A percentile compares a stretch with the other conserved stretches of the same genome.
Conservation (phyloP, 139 green algal species). For the Chlorella sp. region DNA sequence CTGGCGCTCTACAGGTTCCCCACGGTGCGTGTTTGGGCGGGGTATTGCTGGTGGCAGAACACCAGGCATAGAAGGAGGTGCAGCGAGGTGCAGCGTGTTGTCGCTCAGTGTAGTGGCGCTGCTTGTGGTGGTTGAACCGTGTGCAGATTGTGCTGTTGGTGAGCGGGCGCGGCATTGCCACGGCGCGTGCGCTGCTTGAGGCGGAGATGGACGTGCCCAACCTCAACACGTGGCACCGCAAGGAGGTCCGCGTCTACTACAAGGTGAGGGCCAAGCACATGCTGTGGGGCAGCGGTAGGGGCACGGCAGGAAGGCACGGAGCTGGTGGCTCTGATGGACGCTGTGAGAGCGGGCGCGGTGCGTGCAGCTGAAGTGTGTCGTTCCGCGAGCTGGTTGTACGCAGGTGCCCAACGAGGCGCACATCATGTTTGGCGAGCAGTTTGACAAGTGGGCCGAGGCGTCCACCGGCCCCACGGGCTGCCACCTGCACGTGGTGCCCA, state of each 20-base stretch:
- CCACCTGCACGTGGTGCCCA: slow-evolving; percentile 37
- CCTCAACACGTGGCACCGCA: slow-evolving; percentile 41
- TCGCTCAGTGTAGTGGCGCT: no score
- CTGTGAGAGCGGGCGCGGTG: no score
- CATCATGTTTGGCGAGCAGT: slow-evolving; percentile 48
- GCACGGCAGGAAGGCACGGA: no score
- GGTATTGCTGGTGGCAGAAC: no score
- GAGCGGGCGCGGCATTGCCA: slow-evolving; percentile 51
- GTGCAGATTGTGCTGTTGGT: slow-evolving; percentile 38
- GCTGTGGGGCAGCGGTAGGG: no score
- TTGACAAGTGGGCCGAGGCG: slow-evolving; percentile 44
- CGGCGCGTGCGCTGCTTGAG: slow-evolving; percentile 58
- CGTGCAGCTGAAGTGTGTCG: no score
- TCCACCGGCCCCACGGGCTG: slow-evolving; percentile 8
- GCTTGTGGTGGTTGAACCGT: no score
- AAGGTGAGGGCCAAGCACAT: slow-evolving; percentile 33
- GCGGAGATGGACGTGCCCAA: slow-evolving; percentile 30
- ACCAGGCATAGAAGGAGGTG: no score
- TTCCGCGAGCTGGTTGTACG: no score
- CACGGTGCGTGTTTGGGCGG: slow-evolving; percentile 43
- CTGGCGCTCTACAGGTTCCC: slow-evolving; percentile 54
- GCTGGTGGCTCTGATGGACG: no score
- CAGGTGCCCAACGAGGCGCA: slow-evolving; percentile 58
- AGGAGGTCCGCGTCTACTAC: slow-evolving; percentile 74
- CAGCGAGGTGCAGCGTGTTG: no score